These are phyloP conservation scores for Blastomyces parvus DNA, from an alignment of 2,329 filamentous ascomycete species.

Conservation along the genomic window DNA sequence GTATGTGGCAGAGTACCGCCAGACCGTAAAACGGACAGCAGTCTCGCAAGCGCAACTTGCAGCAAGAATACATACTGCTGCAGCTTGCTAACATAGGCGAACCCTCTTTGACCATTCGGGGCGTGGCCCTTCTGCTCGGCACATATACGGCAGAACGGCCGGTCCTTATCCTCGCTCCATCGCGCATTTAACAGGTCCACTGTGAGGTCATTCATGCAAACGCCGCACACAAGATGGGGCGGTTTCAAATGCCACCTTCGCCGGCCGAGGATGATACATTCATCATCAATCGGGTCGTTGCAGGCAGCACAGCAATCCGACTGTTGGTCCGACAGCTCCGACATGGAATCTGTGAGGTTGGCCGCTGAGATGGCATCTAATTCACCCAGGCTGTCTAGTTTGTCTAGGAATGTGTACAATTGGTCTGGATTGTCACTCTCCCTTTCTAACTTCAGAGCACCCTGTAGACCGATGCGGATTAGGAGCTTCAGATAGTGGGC, in stretches of 20 bases:
- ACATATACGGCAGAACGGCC: conserved; percentile 63
- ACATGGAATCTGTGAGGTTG: conserved; percentile 56
- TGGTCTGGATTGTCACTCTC: conserved; percentile 66
- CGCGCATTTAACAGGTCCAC: conserved; percentile 58
- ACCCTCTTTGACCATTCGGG: conserved; percentile 50
- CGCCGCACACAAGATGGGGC: conserved; percentile 58
- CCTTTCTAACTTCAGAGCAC: conserved; percentile 79
- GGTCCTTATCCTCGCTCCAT: conserved; percentile 58
- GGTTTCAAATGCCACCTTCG: conserved; percentile 68
- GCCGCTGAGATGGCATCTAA: conserved; percentile 60
- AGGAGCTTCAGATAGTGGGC: conserved; percentile 96
- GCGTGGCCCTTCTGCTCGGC: conserved; percentile 41
- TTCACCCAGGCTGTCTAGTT: conserved; percentile 72
- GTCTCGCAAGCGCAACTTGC: conserved; percentile 77
- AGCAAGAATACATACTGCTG: conserved; percentile 92
- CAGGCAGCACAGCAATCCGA: conserved; percentile 80
- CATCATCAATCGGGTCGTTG: conserved; percentile 83
- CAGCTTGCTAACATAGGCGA: conserved; percentile 71
- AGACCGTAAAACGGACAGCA: conserved; percentile 76
- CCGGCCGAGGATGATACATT: conserved; percentile 67
- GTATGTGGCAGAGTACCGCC: conserved; percentile 71
- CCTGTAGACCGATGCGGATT: conserved; percentile 93
- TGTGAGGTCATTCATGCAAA: conserved; percentile 65
- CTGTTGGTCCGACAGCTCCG: conserved; percentile 59
- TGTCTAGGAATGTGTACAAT: conserved; percentile 71